Evolutionary conservation across 345 rosid genomes (phyloP).

Genomic region (Odontarrhena argentea): DNA sequence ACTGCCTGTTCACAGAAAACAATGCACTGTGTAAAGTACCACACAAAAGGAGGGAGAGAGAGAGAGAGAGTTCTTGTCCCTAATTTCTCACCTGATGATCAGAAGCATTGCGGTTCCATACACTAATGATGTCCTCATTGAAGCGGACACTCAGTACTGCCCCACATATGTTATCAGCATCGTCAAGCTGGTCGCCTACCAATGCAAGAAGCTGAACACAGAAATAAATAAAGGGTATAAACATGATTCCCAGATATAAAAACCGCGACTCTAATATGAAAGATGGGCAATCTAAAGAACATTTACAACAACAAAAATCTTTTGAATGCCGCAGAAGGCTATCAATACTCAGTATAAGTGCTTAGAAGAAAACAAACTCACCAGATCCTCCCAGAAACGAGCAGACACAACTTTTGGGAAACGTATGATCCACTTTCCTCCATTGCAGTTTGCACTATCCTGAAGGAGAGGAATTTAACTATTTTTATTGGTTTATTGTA

Average conservation of each 20-base stretch:
- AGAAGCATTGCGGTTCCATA: slow-evolving; percentile 92
- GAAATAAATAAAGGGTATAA: background rate
- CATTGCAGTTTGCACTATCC: slow-evolving; percentile 93
- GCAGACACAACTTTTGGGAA: slow-evolving; percentile 92
- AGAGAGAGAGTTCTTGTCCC: background rate
- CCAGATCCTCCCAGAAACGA: slow-evolving; percentile 99
- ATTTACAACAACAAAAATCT: slow-evolving; percentile 11
- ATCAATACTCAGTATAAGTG: slow-evolving; percentile 18
- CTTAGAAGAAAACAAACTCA: slow-evolving; percentile 43
- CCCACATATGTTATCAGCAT: slow-evolving; percentile 81
- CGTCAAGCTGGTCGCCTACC: slow-evolving; percentile 90
- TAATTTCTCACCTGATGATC: slow-evolving; percentile 72
- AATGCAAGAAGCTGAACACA: slow-evolving; percentile 79
- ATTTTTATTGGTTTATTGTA: background rate
- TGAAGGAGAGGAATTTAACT: slow-evolving; percentile 33
- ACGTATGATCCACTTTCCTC: slow-evolving; percentile 98
- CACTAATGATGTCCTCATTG: slow-evolving; percentile 88
- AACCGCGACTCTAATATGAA: background rate
- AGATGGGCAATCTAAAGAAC: slow-evolving; percentile 2
- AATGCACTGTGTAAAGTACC: slow-evolving; percentile 12
- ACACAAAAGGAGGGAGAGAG: slow-evolving; percentile 1
- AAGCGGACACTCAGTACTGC: slow-evolving; percentile 91
- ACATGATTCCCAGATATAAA: slow-evolving; percentile 11
- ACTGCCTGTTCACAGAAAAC: slow-evolving; percentile 59
- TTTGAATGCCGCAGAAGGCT: background rate